A percentile compares a stretch with the other conserved stretches of the same genome.
Evolutionary conservation across 805 yeast species (phyloP).

Genomic region (Wickerhamiella kurtzmanii): DNA sequence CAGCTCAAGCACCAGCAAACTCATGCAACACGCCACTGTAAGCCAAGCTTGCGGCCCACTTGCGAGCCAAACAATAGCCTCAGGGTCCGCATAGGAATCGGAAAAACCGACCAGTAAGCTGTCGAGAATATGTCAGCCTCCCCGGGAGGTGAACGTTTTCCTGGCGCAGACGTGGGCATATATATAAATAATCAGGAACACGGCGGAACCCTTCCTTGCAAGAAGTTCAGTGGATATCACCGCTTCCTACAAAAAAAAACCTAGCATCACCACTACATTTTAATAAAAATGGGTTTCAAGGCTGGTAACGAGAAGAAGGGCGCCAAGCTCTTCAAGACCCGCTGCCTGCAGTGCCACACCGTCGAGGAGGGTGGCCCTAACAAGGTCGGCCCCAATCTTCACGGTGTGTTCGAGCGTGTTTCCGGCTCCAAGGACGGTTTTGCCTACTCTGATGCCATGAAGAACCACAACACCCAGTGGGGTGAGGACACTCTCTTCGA

Average conservation of each 20-base stretch:
- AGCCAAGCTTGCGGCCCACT: not conserved
- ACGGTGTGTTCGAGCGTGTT: slow-evolving; percentile 84
- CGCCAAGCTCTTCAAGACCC: slow-evolving; percentile 95
- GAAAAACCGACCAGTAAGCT: not conserved
- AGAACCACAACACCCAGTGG: slow-evolving; percentile 89
- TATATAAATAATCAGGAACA: not conserved
- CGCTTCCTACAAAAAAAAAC: not conserved
- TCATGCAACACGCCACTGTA: not conserved
- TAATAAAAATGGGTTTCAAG: slow-evolving; percentile 3
- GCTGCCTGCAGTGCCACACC: slow-evolving; percentile 99
- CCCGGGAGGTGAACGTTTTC: not conserved
- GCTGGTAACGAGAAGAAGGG: slow-evolving; percentile 77
- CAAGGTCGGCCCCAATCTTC: slow-evolving; percentile 98
- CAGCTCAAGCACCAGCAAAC: too few species aligned
- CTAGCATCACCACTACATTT: not conserved
- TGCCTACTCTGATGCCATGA: slow-evolving; percentile 97
- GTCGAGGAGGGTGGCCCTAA: slow-evolving; percentile 90
- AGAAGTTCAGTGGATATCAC: not conserved
- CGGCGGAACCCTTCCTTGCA: not conserved
- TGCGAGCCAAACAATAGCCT: not conserved
- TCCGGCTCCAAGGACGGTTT: slow-evolving; percentile 88
- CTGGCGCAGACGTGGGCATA: not conserved
- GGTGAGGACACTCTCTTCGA: slow-evolving; percentile 74
- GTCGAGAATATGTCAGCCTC: not conserved
- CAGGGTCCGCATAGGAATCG: not conserved